phyloP scores from a whole-genome alignment of 139 green algal genomes.

The Asterochloris erici region DNA sequence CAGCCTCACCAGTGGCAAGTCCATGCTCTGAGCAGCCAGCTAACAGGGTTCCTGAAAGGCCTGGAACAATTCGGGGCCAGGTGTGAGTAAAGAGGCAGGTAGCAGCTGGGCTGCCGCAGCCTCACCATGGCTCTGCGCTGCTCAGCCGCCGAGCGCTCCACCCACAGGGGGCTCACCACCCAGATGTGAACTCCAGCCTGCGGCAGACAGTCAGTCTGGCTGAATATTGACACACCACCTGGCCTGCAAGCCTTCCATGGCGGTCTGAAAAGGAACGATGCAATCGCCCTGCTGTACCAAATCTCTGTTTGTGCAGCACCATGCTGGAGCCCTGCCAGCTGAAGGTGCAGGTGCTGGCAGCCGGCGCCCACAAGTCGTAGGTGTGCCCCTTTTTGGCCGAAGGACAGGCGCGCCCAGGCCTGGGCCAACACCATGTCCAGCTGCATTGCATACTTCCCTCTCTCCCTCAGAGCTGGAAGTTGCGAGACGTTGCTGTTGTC shows the following conservation, averaged over 20 bases:
- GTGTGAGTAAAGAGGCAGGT: not conserved
- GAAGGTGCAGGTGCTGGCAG: too few species aligned
- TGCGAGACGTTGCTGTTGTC: too few species aligned
- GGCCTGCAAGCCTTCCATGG: not conserved
- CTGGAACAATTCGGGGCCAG: not conserved
- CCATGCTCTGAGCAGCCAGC: not conserved
- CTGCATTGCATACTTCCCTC: too few species aligned
- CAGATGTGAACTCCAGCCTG: not conserved
- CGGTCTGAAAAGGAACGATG: not conserved
- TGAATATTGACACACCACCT: not conserved
- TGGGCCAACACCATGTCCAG: too few species aligned
- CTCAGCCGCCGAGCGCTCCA: slow-evolving; percentile 22
- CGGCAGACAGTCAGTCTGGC: not conserved
- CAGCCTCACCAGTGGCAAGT: too few species aligned
- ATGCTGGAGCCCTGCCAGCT: not conserved
- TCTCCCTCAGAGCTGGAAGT: too few species aligned
- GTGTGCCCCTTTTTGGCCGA: too few species aligned
- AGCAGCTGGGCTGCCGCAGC: not conserved
- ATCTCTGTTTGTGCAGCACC: not conserved
- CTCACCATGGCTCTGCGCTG: slow-evolving; percentile 23
- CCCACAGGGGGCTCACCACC: slow-evolving; percentile 39
- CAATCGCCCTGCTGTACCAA: not conserved
- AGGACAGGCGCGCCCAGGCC: too few species aligned
- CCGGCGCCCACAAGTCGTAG: too few species aligned
- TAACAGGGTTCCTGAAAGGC: not conserved